phyloP scores from a whole-genome alignment of 176 grass and related monocot species.

The Avena sativa region DNA sequence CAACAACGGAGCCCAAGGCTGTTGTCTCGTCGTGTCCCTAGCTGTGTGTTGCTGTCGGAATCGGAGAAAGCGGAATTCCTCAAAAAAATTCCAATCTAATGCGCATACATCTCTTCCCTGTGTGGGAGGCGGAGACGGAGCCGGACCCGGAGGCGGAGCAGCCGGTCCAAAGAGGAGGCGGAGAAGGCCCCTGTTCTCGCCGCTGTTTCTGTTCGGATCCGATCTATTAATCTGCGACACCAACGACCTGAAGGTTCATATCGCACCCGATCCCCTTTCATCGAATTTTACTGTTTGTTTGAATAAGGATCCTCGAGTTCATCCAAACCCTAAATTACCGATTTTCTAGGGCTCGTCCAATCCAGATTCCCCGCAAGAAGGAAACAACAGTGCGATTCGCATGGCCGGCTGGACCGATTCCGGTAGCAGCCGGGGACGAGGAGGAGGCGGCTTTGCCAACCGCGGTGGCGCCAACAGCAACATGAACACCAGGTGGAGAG shows the following conservation, averaged over 20 bases:
- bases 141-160: not conserved
- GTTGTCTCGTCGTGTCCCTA: not conserved
- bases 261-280: conserved; percentile 10
- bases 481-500: conserved; percentile 16
- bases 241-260: not conserved
- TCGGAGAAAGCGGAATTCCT: not conserved
- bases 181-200: not conserved
- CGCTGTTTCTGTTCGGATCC: not conserved
- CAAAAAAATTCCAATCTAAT: conserved; percentile 14
- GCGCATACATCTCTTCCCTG: conserved; percentile 3
- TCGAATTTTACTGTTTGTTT: not conserved
- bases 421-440: conserved; percentile 18
- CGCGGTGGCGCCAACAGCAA: conserved; percentile 17
- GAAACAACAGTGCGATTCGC: not conserved
- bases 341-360: not conserved
- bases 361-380: not conserved
- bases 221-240: not conserved
- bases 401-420: conserved; percentile 51
- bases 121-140: not conserved
- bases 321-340: not conserved
- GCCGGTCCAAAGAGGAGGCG: not conserved
- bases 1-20: not conserved
- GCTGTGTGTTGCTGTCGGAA: conserved; percentile 10
- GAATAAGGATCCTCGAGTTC: not conserved
- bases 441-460: conserved; percentile 31